Evolutionary conservation across 78 protist genomes (phyloP), one percentile per base, ranked within the genome.

Genomic region (Blattamonas nauphoetae): DNA sequence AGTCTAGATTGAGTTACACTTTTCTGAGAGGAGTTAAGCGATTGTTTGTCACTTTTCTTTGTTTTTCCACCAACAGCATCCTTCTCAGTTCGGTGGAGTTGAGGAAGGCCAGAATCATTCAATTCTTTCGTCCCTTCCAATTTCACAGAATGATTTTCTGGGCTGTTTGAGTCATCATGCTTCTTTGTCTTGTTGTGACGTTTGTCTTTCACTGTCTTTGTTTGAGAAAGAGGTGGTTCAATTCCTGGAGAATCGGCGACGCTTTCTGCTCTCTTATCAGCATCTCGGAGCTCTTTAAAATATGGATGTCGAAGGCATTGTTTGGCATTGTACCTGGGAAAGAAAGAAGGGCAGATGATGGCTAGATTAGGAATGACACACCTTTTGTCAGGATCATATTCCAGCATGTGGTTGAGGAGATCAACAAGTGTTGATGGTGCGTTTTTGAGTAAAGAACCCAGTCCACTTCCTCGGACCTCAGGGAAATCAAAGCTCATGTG

Each of bases 401-500:
- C 86, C n/a, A 95, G 88, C 44, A 95, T 45, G 82, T 82, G 41
- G 32, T 1, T 0, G 64, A 95, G n/a, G 41, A 95, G 45, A 42
- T 91, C 94, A 41, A 93, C 3, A 45, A 92, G 55, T 1, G 87
- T 92, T 0, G 83, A 45, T 0, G 92, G n/a, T 33, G 85, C 90
- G 80, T 93, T 89, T 21, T 55, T 55, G 94, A 93, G 92, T 44
- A 29, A 92, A 89, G 42, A 45, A 44, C 3, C 36, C 78, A 29
- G 94, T 36, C 1, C 94, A 94, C 33, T 89, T 89, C 42, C 93
- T 94, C 42, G 42, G 82, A 81, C 90, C 78, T 3, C 45, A 29
- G 95, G 93, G 86, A 95, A 95, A 71, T 92, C 85, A 89, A 94
- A 90, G 82, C 89, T 89, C 79, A 95, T 94, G 87, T 94, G 96